A percentile compares a stretch with the other conserved stretches of the same genome.
These are phyloP conservation scores for Meyerozyma smithsonii DNA, from an alignment of 1,139 yeast genomes.

Conservation along the genomic window DNA sequence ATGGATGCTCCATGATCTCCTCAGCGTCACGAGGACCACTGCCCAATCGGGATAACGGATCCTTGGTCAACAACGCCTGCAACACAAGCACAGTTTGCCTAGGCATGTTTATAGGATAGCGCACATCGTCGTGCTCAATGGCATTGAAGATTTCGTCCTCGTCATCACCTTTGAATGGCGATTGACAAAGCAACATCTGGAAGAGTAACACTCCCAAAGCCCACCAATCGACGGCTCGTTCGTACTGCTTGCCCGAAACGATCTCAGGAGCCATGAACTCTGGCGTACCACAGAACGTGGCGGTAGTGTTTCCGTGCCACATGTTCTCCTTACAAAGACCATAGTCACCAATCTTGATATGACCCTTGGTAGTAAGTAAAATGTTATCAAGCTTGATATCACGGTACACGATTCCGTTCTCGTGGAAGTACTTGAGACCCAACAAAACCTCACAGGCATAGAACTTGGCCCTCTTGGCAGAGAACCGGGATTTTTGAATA, in stretches of 20 bases:
- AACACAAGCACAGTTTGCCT: slow-evolving; percentile 92
- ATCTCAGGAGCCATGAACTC: slow-evolving; percentile 99
- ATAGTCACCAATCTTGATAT: slow-evolving; percentile 92
- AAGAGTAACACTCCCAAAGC: slow-evolving; percentile 95
- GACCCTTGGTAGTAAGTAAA: slow-evolving; percentile 85
- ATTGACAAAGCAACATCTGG: slow-evolving; percentile 94
- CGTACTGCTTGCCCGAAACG: slow-evolving; percentile 85
- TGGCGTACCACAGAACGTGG: slow-evolving; percentile 98
- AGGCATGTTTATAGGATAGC: slow-evolving; percentile 96
- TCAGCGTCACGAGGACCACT: slow-evolving; percentile 82
- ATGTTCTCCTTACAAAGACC: slow-evolving; percentile 95
- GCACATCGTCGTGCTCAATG: slow-evolving; percentile 95
- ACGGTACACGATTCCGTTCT: slow-evolving; percentile 92
- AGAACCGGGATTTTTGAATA: slow-evolving; percentile 85
- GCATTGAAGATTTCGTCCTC: slow-evolving; percentile 98
- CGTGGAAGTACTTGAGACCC: slow-evolving; percentile 90
- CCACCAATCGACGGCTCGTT: slow-evolving; percentile 99
- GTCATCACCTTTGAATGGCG: slow-evolving; percentile 97
- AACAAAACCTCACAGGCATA: slow-evolving; percentile 94
- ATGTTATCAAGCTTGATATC: slow-evolving; percentile 95
- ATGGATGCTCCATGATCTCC: slow-evolving; percentile 94
- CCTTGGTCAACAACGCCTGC: slow-evolving; percentile 86
- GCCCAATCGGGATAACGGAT: slow-evolving; percentile 80
- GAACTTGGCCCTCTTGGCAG: slow-evolving; percentile 88
- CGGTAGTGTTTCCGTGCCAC: slow-evolving; percentile 88